These are phyloP conservation scores for Gentiana dahurica DNA, from an alignment of 257 asterid genomes.

Conservation along the genomic window DNA sequence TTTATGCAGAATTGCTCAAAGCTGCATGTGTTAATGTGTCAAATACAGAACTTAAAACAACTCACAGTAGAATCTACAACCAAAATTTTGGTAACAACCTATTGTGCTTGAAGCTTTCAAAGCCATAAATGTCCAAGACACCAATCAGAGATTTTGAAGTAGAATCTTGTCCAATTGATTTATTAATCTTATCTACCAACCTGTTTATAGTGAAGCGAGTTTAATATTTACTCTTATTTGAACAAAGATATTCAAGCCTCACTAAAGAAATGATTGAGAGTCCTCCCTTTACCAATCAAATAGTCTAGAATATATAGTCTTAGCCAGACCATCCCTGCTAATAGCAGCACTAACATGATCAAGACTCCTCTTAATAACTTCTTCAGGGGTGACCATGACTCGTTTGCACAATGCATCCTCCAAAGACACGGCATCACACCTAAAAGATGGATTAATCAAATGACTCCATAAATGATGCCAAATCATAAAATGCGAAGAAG, in stretches of 20 bases:
- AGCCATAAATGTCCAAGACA: conserved; percentile 94
- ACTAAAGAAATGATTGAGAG: conserved; percentile 1
- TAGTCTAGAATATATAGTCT: conserved; percentile 82
- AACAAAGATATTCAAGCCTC: neutral
- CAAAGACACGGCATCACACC: conserved; percentile 81
- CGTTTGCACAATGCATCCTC: conserved; percentile 97
- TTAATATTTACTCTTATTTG: neutral
- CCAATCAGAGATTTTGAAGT: conserved; percentile 74
- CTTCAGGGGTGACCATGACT: conserved; percentile 98
- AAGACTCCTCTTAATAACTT: conserved; percentile 92
- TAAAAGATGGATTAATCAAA: conserved; percentile 24
- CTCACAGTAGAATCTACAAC: neutral
- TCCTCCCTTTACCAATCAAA: conserved; percentile 69
- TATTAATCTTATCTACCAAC: conserved; percentile 92
- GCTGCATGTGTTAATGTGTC: conserved; percentile 42
- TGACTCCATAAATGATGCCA: conserved; percentile 19
- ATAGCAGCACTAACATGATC: conserved; percentile 89
- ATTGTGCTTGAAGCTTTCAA: conserved; percentile 93
- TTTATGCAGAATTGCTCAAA: conserved; percentile 97
- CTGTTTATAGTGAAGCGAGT: conserved; percentile 26
- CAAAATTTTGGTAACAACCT: conserved; percentile 33
- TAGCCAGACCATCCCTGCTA: conserved; percentile 95
- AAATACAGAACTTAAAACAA: conserved; percentile 15
- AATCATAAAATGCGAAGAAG: conserved; percentile 18
- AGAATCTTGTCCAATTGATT: conserved; percentile 85